These are phyloP conservation scores for Lentinula raphanica DNA, from an alignment of 768 basidiomycete genomes.

Conservation along the genomic window DNA sequence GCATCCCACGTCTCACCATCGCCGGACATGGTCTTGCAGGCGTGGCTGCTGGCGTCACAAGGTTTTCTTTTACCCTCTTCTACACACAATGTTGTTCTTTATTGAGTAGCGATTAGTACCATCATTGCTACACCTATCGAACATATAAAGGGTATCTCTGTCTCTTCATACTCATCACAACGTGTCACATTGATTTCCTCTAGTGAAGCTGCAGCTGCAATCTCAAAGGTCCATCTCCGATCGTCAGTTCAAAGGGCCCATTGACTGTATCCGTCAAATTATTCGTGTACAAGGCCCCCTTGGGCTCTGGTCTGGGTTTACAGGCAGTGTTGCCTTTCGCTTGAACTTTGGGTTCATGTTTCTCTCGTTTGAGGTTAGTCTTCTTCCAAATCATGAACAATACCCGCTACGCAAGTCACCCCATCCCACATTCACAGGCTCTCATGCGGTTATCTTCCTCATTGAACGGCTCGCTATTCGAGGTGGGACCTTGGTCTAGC, in stretches of 20 bases:
- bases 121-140: slow-evolving; percentile 74
- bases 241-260: slow-evolving; percentile 58
- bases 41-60: slow-evolving; percentile 64
- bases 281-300: slow-evolving; percentile 52
- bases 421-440: slow-evolving; percentile 28
- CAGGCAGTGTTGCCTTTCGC: slow-evolving; percentile 66
- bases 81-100: slow-evolving; percentile 4
- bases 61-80: slow-evolving; percentile 29
- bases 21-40: slow-evolving; percentile 64
- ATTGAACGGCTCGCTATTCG: neutral
- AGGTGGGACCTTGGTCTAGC: neutral
- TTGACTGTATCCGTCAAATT: slow-evolving; percentile 64
- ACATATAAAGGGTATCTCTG: slow-evolving; percentile 56
- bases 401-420: slow-evolving; percentile 13
- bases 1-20: slow-evolving; percentile 49
- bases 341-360: slow-evolving; percentile 81
- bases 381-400: slow-evolving; percentile 7
- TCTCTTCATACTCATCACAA: no score
- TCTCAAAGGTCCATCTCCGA: slow-evolving; percentile 43
- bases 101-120: slow-evolving; percentile 36
- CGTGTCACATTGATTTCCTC: slow-evolving; percentile 6
- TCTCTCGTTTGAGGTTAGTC: slow-evolving; percentile 54
- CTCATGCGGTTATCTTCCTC: slow-evolving; percentile 55
- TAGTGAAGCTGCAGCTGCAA: slow-evolving; percentile 69
- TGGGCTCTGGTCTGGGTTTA: slow-evolving; percentile 75